Evolutionary conservation across 2,329 filamentous ascomycete species (phyloP).

Genomic region (Penicillium sp.): DNA sequence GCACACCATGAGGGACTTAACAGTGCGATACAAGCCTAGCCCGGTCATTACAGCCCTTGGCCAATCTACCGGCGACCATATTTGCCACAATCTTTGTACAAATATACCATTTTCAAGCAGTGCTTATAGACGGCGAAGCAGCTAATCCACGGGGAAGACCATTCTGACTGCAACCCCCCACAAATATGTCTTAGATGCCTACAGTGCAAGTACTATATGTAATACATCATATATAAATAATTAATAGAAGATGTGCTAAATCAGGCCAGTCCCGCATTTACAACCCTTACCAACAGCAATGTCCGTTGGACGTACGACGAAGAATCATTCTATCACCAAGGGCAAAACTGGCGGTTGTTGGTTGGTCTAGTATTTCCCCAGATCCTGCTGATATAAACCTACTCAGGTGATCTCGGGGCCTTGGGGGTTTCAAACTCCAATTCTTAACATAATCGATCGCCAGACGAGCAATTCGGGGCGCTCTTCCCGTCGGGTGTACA

Average conservation of each 20-base stretch:
- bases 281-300: not conserved
- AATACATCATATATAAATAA: not conserved
- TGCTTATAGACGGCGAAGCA: not conserved
- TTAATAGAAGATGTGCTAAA: not conserved
- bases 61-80: not conserved
- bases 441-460: too few relatives aligned
- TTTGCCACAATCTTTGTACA: not conserved
- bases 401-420: too few relatives aligned
- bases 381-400: too few relatives aligned
- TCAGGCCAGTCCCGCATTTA: not conserved
- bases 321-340: too few relatives aligned
- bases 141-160: not conserved
- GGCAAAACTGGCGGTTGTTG: too few relatives aligned
- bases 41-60: not conserved
- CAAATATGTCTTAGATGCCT: not conserved
- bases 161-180: not conserved
- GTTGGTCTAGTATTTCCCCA: too few relatives aligned
- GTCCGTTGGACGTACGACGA: too few relatives aligned
- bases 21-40: not conserved
- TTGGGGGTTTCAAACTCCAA: too few relatives aligned
- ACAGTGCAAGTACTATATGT: not conserved
- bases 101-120: not conserved
- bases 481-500: too few relatives aligned
- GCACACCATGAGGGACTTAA: not conserved
- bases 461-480: too few relatives aligned